Evolutionary conservation across 768 basidiomycete genomes (phyloP).

Genomic region (Russula ochroleuca): DNA sequence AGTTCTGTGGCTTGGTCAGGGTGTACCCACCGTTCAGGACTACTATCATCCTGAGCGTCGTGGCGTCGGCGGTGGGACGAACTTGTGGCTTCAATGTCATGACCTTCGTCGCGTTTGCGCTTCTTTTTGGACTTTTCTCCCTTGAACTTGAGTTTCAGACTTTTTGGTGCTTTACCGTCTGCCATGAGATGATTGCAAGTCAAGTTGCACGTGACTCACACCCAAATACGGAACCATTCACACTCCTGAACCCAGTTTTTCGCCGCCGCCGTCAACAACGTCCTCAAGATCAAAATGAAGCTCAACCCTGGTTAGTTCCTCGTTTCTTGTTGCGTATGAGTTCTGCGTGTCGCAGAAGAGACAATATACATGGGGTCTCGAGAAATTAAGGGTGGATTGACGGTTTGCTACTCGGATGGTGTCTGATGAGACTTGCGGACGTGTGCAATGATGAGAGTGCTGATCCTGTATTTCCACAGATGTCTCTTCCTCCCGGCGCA

Average conservation of each 20-base stretch:
- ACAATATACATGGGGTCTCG: constrained; percentile 32
- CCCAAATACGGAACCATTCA: constrained; percentile 21
- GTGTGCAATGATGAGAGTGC: constrained; percentile 33
- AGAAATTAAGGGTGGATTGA: constrained; percentile 48
- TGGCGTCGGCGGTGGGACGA: constrained; percentile 45
- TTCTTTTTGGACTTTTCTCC: constrained; percentile 85
- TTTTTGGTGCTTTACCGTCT: constrained; percentile 18
- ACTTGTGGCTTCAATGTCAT: constrained; percentile 44
- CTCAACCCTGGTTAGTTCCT: constrained; percentile 71
- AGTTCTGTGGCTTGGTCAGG: constrained; percentile 69
- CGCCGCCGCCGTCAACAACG: constrained; percentile 49
- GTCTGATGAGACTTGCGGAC: background rate
- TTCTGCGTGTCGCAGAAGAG: constrained; percentile 27
- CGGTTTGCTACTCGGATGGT: constrained; percentile 34
- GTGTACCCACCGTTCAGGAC: constrained; percentile 74
- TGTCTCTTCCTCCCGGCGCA: constrained; percentile 91
- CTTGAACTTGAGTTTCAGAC: constrained; percentile 74
- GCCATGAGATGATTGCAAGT: constrained; percentile 30
- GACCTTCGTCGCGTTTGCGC: constrained; percentile 55
- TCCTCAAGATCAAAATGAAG: constrained; percentile 69
- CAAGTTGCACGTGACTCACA: constrained; percentile 22
- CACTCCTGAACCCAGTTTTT: constrained; percentile 26
- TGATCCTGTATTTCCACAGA: constrained; percentile 44
- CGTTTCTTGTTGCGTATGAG: constrained; percentile 27
- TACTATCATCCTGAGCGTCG: constrained; percentile 55